Percentiles rank a stretch among this genome's conserved stretches.
Conservation (phyloP, 2,329 filamentous ascomycete genomes). For the Pseudogymnoascus sp. region DNA sequence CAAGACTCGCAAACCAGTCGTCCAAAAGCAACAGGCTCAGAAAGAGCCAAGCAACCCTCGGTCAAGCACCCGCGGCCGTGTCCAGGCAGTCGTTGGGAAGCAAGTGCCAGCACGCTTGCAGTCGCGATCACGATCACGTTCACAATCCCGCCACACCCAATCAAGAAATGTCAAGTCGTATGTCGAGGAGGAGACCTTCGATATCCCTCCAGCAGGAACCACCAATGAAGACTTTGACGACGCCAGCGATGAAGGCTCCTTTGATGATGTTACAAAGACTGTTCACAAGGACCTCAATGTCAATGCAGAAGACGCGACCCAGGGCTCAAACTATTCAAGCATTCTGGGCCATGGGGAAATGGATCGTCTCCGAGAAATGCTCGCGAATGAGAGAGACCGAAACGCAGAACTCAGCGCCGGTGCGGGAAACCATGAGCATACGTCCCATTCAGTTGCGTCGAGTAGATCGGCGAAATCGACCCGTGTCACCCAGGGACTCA, state of each 20-base stretch:
- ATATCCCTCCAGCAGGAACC: conserved; percentile 30
- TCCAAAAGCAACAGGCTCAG: neutral
- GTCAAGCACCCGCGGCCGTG: neutral
- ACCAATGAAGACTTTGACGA: neutral
- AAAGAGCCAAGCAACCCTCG: neutral
- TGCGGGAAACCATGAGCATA: neutral
- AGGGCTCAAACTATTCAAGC: conserved; percentile 14
- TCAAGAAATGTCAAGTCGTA: conserved; percentile 31
- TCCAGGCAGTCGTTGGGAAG: conserved; percentile 19
- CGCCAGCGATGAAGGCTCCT: conserved; percentile 6
- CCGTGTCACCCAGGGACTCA: neutral
- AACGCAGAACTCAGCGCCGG: neutral
- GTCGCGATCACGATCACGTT: conserved; percentile 13
- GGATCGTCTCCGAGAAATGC: conserved; percentile 15
- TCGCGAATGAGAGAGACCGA: conserved; percentile 11
- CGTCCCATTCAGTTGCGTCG: neutral
- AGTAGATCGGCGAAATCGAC: neutral
- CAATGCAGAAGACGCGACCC: conserved; percentile 6
- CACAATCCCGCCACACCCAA: conserved; percentile 15
- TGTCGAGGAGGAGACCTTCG: conserved; percentile 39
- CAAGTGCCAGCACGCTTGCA: conserved; percentile 8
- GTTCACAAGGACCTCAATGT: conserved; percentile 14
- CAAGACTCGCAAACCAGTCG: neutral
- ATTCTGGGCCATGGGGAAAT: conserved; percentile 15
- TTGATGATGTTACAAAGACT: conserved; percentile 14